Evolutionary conservation across 2,329 filamentous ascomycete genomes (phyloP).

Genomic region (Fusarium sp.): DNA sequence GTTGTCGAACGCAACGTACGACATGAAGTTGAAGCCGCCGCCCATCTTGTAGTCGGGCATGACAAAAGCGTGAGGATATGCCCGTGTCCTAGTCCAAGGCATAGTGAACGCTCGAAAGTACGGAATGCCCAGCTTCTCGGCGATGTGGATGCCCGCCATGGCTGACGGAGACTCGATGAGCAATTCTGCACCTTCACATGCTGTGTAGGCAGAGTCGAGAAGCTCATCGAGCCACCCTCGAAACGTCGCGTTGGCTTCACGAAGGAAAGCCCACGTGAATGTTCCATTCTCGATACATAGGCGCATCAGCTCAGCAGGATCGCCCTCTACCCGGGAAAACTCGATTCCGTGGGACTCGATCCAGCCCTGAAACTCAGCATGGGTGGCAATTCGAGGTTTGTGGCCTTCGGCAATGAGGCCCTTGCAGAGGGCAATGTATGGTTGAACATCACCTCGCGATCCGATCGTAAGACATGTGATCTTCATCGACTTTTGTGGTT

Average conservation of each 20-base stretch:
- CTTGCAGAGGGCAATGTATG: slow-evolving; percentile 96
- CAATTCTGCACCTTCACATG: slow-evolving; percentile 87
- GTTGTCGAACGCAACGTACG: slow-evolving; percentile 95
- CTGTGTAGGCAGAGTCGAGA: slow-evolving; percentile 79
- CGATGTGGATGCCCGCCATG: slow-evolving; percentile 98
- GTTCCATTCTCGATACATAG: slow-evolving; percentile 97
- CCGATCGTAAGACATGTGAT: slow-evolving; percentile 97
- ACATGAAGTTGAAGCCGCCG: slow-evolving; percentile 92
- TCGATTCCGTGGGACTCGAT: slow-evolving; percentile 93
- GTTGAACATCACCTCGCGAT: slow-evolving; percentile 94
- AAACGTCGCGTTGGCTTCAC: slow-evolving; percentile 86
- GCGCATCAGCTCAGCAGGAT: slow-evolving; percentile 93
- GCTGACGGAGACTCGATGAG: slow-evolving; percentile 95
- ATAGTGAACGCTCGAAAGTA: slow-evolving; percentile 99
- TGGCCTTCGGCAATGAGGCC: slow-evolving; percentile 89
- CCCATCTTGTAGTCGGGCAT: slow-evolving; percentile 94
- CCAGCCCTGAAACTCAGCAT: slow-evolving; percentile 89
- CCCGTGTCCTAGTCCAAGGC: slow-evolving; percentile 96
- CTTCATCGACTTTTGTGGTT: slow-evolving; percentile 78
- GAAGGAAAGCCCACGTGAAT: slow-evolving; percentile 91
- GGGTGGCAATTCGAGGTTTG: slow-evolving; percentile 85
- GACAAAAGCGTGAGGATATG: slow-evolving; percentile 96
- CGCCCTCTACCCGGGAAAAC: slow-evolving; percentile 86
- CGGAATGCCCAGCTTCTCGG: slow-evolving; percentile 88
- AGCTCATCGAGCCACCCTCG: slow-evolving; percentile 95